phyloP scores from a whole-genome alignment of 208 protist genomes.

The Crithidia acanthocephali region DNA sequence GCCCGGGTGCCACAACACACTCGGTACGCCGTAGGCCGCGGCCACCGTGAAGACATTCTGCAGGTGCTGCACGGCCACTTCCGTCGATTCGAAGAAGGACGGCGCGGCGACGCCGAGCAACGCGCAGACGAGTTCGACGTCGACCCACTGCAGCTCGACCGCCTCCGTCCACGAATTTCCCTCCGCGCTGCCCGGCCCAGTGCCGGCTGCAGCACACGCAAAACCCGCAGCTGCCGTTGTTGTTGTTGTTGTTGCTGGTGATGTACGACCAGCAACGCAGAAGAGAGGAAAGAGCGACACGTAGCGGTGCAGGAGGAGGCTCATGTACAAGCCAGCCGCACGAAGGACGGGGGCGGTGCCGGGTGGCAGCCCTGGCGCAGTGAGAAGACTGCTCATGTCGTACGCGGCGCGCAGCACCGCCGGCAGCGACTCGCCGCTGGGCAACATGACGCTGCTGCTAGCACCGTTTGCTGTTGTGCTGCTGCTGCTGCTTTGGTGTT shows the following conservation, averaged over 20 bases:
- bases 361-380: conserved; percentile 42
- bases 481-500: no score
- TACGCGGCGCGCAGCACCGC: conserved; percentile 73
- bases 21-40: conserved; percentile 57
- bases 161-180: conserved; percentile 13
- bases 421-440: conserved; percentile 52
- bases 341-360: conserved; percentile 37
- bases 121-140: conserved; percentile 64
- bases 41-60: conserved; percentile 75
- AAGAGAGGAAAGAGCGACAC: conserved; percentile 78
- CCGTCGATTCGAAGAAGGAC: conserved; percentile 72
- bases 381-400: conserved; percentile 54
- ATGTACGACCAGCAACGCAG: conserved; percentile 32
- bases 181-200: not conserved
- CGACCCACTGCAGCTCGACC: conserved; percentile 79
- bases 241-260: not conserved
- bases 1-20: conserved; percentile 69
- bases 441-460: conserved; percentile 34
- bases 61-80: conserved; percentile 65
- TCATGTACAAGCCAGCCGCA: conserved; percentile 66
- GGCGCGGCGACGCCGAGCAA: conserved; percentile 68
- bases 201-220: no score
- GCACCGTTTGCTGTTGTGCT: not conserved
- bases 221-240: not conserved
- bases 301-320: conserved; percentile 70